Evolutionary conservation across 1,284 basidiomycete species (phyloP).

Genomic region (Porodaedalea pini): DNA sequence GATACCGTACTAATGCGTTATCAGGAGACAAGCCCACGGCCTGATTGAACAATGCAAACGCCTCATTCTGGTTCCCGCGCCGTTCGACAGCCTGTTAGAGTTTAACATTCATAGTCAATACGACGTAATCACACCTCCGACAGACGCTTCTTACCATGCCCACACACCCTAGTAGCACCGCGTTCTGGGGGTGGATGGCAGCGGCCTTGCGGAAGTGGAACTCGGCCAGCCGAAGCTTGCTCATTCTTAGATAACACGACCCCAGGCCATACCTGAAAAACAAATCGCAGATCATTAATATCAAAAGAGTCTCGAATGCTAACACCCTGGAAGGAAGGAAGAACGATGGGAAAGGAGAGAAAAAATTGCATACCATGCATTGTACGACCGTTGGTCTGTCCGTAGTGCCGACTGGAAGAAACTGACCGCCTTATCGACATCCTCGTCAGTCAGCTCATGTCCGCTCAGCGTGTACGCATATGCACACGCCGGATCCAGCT

Average conservation of each 20-base stretch:
- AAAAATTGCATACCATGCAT: conserved; percentile 74
- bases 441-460: conserved; percentile 92
- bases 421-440: conserved; percentile 82
- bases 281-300: conserved; percentile 13
- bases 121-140: conserved; percentile 12
- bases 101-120: neutral
- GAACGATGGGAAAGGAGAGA: neutral
- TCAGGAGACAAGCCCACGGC: conserved; percentile 75
- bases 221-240: conserved; percentile 85
- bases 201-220: conserved; percentile 91
- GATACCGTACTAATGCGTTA: conserved; percentile 87
- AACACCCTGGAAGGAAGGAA: neutral
- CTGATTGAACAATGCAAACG: conserved; percentile 74
- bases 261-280: conserved; percentile 88
- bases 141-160: conserved; percentile 67
- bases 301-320: conserved; percentile 6
- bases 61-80: conserved; percentile 67
- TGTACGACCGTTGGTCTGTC: conserved; percentile 87
- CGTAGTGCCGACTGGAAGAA: conserved; percentile 89
- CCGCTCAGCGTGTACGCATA: conserved; percentile 94
- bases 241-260: conserved; percentile 88
- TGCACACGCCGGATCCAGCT: conserved; percentile 79
- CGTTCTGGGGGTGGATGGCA: conserved; percentile 88
- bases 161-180: conserved; percentile 85
- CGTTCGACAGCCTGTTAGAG: conserved; percentile 73